Evolutionary conservation across 129 eudicot genomes (phyloP).

Genomic region (Helianthus tuberosus): DNA sequence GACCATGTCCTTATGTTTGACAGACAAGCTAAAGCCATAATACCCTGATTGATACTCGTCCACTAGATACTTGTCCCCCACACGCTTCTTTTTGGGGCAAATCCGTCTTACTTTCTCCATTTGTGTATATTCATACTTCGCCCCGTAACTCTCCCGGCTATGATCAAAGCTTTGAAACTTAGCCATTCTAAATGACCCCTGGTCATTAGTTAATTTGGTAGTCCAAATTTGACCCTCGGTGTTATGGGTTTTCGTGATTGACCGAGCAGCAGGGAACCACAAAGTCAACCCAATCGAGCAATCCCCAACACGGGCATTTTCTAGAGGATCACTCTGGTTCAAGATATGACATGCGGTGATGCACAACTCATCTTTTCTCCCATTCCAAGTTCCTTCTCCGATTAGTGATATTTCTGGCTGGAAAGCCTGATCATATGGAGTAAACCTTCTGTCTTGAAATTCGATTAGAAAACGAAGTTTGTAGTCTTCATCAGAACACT

Average conservation of each 20-base stretch:
- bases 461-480: slow-evolving; percentile 45
- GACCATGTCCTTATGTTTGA: slow-evolving; percentile 29
- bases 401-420: slow-evolving; percentile 41
- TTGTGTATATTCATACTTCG: slow-evolving; percentile 60
- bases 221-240: slow-evolving; percentile 68
- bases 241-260: slow-evolving; percentile 42
- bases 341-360: slow-evolving; percentile 55
- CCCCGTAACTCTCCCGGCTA: slow-evolving; percentile 23
- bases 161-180: slow-evolving; percentile 39
- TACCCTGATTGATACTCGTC: slow-evolving; percentile 24
- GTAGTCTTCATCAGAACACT: slow-evolving; percentile 41
- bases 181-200: slow-evolving; percentile 43
- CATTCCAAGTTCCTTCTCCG: slow-evolving; percentile 84
- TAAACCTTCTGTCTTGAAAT: slow-evolving; percentile 36
- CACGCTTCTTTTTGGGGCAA: slow-evolving; percentile 34
- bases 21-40: slow-evolving; percentile 43
- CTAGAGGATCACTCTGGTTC: slow-evolving; percentile 31
- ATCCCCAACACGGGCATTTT: slow-evolving; percentile 51
- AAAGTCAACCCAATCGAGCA: slow-evolving; percentile 63
- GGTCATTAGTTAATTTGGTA: slow-evolving; percentile 36
- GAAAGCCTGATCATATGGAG: slow-evolving; percentile 32
- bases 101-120: slow-evolving; percentile 38
- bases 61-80: slow-evolving; percentile 27
- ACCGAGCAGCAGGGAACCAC: slow-evolving; percentile 46
- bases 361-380: slow-evolving; percentile 39